phyloP scores from a whole-genome alignment of 345 rosid genomes.

The Corchorus capsularis region DNA sequence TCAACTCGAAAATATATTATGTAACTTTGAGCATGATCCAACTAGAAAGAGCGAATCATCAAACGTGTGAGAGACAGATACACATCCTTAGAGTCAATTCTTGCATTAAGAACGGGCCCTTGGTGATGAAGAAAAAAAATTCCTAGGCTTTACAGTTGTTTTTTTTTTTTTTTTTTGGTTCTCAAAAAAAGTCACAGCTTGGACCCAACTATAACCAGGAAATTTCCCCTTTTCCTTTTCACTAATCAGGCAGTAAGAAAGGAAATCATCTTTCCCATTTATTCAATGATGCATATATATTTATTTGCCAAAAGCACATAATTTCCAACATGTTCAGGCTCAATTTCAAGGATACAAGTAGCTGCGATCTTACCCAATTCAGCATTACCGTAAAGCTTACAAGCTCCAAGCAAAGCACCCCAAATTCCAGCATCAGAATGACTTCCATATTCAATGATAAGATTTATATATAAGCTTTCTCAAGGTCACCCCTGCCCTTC shows the following conservation, averaged over 20 bases:
- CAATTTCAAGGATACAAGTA: slow-evolving; percentile 45
- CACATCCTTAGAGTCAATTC: too few relatives aligned
- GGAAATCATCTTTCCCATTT: slow-evolving; percentile 43
- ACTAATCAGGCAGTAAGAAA: slow-evolving; percentile 33
- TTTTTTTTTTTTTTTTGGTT: slow-evolving; percentile 5
- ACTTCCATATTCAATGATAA: slow-evolving; percentile 34
- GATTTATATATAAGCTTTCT: slow-evolving; percentile 47
- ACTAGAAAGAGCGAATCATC: too few relatives aligned
- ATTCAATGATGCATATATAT: slow-evolving; percentile 50
- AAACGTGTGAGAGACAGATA: too few relatives aligned
- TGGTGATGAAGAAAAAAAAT: neutral
- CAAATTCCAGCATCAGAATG: slow-evolving; percentile 47
- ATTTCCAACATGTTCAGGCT: slow-evolving; percentile 55
- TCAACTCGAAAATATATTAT: too few relatives aligned
- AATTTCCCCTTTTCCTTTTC: slow-evolving; percentile 38
- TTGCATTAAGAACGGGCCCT: neutral
- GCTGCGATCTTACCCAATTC: slow-evolving; percentile 59
- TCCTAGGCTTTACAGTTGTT: neutral
- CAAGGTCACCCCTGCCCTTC: slow-evolving; percentile 59
- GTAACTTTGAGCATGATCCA: too few relatives aligned
- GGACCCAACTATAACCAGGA: slow-evolving; percentile 63
- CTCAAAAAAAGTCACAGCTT: too few relatives aligned
- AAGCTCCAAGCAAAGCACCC: slow-evolving; percentile 67
- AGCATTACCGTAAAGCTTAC: slow-evolving; percentile 49
- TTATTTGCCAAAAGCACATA: slow-evolving; percentile 52